Evolutionary conservation across 371 early-diverging fungal genomes (phyloP), one percentile per base, ranked within the genome.

Genomic region (Lichtheimia corymbifera): DNA sequence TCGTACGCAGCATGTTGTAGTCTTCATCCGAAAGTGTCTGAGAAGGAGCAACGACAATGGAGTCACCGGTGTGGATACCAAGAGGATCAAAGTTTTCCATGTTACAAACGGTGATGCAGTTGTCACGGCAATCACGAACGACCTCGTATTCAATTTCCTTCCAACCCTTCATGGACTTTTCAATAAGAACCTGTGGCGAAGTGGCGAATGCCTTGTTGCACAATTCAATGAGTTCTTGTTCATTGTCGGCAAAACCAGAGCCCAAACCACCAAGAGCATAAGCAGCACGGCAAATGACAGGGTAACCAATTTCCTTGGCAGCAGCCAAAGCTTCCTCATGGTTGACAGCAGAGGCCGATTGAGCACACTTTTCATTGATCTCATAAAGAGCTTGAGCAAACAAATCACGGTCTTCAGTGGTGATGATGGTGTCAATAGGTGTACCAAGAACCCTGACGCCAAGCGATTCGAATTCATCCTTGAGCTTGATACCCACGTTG

Each of bases 81-180:
- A 97, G 85, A 24, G 97, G 97, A 74, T 97, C 97, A 80, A 97
- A 96, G 86, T 97, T 97, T 80, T 97, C 97, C 97, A 97, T 97
- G 81, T 97, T 96, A 83, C 96, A 97, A 59, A 97, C 96, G 15
- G 96, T 95, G 64, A 97, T 94, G 77, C 96, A 95, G 80, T 97
- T 97, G 80, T 96, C 91, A 22, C 78, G 76, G 61, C 86, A 83
- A 74, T 97, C 97, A 54, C 97, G 89, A 9, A 97, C 96, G 45
- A 97, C 97, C 72, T 97, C 97, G 71, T 96, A 97, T 73, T 97
- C 97, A 42, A 97, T 88, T 81, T 97, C 97, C 78, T 97, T 97
- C 97, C 97, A 97, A 9, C 97, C 97, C 79, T 96, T 96, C 97
- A 97, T 97, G 44, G 88, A 87, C 67, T 87, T 85, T 76, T 97